These are phyloP conservation scores for Whalleya microplaca DNA, from an alignment of 2,329 filamentous ascomycete genomes.

Conservation along the genomic window DNA sequence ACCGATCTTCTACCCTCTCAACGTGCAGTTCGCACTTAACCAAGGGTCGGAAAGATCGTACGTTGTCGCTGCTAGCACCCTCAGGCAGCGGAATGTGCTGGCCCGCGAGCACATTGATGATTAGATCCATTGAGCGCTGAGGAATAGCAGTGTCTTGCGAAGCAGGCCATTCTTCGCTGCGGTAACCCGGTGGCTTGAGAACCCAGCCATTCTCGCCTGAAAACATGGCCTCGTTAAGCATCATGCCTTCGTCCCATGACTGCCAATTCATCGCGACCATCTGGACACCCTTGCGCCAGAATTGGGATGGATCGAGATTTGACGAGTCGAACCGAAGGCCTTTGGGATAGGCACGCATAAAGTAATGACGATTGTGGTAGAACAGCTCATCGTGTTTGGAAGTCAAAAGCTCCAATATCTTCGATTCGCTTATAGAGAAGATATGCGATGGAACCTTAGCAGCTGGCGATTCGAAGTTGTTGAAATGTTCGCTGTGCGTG, in stretches of 20 bases:
- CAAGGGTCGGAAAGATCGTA: conserved; percentile 67
- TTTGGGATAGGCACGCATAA: conserved; percentile 92
- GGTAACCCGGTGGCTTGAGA: conserved; percentile 79
- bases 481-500: conserved; percentile 83
- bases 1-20: conserved; percentile 57
- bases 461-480: conserved; percentile 67
- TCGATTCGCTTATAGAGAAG: conserved; percentile 86
- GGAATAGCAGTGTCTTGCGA: conserved; percentile 51
- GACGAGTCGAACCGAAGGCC: conserved; percentile 79
- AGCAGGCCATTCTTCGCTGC: conserved; percentile 46
- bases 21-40: conserved; percentile 83
- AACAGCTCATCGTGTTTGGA: conserved; percentile 77
- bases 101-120: conserved; percentile 74
- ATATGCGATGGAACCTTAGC: conserved; percentile 68
- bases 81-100: conserved; percentile 70
- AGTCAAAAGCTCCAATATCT: conserved; percentile 61
- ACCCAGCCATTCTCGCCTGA: conserved; percentile 83
- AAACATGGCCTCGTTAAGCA: conserved; percentile 98
- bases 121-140: conserved; percentile 64
- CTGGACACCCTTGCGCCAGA: conserved; percentile 93
- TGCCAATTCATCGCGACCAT: conserved; percentile 99
- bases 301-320: conserved; percentile 91
- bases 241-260: conserved; percentile 89
- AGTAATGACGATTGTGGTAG: conserved; percentile 81
- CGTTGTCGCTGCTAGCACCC: conserved; percentile 50